These are phyloP conservation scores for Myriosclerotinia curreyana DNA, from an alignment of 2,329 filamentous ascomycete genomes.

Conservation along the genomic window DNA sequence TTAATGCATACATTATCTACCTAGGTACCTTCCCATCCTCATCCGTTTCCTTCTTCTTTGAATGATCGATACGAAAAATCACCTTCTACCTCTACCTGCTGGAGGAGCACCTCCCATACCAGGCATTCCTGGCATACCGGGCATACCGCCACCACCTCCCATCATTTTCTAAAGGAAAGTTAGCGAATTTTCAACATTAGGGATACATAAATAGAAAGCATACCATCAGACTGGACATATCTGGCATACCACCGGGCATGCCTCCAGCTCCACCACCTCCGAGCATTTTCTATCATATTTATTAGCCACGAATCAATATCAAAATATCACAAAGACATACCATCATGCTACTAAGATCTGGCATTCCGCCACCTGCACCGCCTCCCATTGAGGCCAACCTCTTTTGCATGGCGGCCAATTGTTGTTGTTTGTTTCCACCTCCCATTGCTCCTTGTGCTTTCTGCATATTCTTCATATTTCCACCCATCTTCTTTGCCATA, in stretches of 20 bases:
- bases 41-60: conserved; percentile 9
- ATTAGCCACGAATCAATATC: background rate
- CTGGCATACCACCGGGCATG: conserved; percentile 55
- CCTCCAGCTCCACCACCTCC: conserved; percentile 61
- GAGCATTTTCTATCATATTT: conserved; percentile 64
- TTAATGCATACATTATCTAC: conserved; percentile 22
- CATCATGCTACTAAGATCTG: conserved; percentile 82
- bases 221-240: conserved; percentile 50
- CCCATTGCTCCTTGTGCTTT: conserved; percentile 87
- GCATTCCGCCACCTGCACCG: conserved; percentile 63
- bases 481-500: conserved; percentile 99
- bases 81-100: conserved; percentile 36
- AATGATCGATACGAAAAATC: conserved; percentile 13
- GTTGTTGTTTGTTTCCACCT: conserved; percentile 85
- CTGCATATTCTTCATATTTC: conserved; percentile 97
- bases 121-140: conserved; percentile 49
- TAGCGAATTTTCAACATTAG: background rate
- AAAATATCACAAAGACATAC: background rate
- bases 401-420: conserved; percentile 97
- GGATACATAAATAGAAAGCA: background rate
- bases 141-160: conserved; percentile 43
- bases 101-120: conserved; percentile 24
- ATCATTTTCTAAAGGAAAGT: conserved; percentile 49
- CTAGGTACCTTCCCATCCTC: conserved; percentile 6
- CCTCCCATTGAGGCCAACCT: conserved; percentile 89